These are phyloP conservation scores for Lipomyces chichibuensis DNA, from an alignment of 805 yeast genomes.

Conservation along the genomic window DNA sequence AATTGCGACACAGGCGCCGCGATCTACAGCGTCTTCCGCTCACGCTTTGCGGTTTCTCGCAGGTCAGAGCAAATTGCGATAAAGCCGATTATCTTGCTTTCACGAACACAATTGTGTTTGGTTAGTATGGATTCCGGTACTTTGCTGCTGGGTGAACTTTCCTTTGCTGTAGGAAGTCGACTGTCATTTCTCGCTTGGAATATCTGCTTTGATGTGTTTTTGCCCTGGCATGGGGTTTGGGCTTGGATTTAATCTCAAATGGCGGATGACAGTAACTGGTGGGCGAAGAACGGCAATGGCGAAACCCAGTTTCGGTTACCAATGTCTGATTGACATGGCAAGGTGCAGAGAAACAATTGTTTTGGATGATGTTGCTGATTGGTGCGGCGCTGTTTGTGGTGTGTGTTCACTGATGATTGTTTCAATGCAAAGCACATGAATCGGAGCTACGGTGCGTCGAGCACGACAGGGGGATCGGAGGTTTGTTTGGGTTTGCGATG, in stretches of 20 bases:
- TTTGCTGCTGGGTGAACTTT: conserved; percentile 67
- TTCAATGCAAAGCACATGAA: conserved; percentile 69
- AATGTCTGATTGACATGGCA: conserved; percentile 63
- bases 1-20: conserved; percentile 3
- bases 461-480: conserved; percentile 73
- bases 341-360: conserved; percentile 58
- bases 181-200: conserved; percentile 63
- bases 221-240: conserved; percentile 73
- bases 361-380: conserved; percentile 65
- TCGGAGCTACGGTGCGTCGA: conserved; percentile 72
- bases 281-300: conserved; percentile 54
- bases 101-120: conserved; percentile 46
- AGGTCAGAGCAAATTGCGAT: conserved; percentile 47
- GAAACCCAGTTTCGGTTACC: conserved; percentile 64
- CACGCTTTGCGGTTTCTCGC: conserved; percentile 18
- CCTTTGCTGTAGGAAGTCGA: conserved; percentile 68
- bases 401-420: conserved; percentile 62
- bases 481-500: conserved; percentile 70
- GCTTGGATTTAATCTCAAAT: conserved; percentile 57
- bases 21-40: conserved; percentile 18
- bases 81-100: conserved; percentile 43
- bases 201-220: conserved; percentile 72
- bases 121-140: conserved; percentile 52
- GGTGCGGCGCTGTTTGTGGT: conserved; percentile 65
- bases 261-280: conserved; percentile 48